phyloP scores from a whole-genome alignment of 805 yeast species.

The Saccharomycopsis fermentans region DNA sequence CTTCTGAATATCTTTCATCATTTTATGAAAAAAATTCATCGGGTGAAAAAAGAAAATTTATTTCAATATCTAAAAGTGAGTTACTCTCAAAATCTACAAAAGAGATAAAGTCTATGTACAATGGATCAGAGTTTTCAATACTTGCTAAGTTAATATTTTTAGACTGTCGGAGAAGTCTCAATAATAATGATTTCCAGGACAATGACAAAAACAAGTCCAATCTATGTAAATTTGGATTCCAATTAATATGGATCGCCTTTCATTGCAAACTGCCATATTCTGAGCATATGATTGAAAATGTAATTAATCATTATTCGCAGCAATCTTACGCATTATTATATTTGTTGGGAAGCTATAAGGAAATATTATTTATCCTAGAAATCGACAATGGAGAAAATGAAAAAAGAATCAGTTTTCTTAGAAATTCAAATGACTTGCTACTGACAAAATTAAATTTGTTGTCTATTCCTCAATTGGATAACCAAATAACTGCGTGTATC shows the following conservation, averaged over 20 bases:
- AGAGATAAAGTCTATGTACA: not conserved
- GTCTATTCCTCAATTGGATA: slow-evolving; percentile 7
- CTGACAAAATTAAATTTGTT: not conserved
- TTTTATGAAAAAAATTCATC: not conserved
- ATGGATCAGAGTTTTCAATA: not conserved
- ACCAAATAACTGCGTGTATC: not conserved
- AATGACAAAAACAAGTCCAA: not conserved
- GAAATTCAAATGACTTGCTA: not conserved
- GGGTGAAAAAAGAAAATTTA: not conserved
- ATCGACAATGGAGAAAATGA: not conserved
- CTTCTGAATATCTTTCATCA: not conserved
- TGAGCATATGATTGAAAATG: not conserved
- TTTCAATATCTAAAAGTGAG: not conserved
- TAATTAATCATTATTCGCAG: not conserved
- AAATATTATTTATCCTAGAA: not conserved
- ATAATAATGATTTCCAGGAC: not conserved
- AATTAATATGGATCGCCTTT: not conserved
- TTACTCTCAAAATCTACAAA: not conserved
- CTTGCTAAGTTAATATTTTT: not conserved
- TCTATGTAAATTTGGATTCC: not conserved
- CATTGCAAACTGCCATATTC: not conserved
- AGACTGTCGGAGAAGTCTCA: not conserved
- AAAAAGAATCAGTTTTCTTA: not conserved
- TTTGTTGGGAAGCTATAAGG: not conserved
- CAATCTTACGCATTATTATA: not conserved